Evolutionary conservation across 306 rosid species (phyloP), one percentile per base, ranked within the genome.

Genomic region (Quercus robur): DNA sequence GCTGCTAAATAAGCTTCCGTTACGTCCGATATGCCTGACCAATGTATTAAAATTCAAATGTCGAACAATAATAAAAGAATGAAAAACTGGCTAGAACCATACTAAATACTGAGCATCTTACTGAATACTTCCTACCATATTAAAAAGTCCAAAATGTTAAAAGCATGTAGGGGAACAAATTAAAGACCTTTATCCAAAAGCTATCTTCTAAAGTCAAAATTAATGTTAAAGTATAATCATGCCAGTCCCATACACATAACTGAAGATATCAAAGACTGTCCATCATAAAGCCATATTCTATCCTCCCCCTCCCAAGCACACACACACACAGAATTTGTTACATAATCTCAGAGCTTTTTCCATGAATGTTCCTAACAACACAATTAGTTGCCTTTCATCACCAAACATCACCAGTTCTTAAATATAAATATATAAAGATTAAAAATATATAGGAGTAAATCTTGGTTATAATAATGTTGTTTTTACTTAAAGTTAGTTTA

Each of bases 11-110:
- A 93, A 20, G 97, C 92, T 81, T 91, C 97, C 5, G 89, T 82
- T 28, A 96, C 97, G 73, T 96, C 99, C 11, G 98, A 91, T 86
- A 96, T 86, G 76, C 99, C 99, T 93, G 86, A 56, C 23, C 73
- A 77, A 79, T 52, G 66, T 84, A 77, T 72, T 49, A 46, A 80
- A 73, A 80, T 55, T 56, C 13, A 9, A 73, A 67, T 35, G 62
- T 73, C 71, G 68, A 46, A 38, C 21, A 25, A 20, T 33, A 57
- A 44, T 25, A 15, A 33, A 61, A 70, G 61, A 51, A 61, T 31
- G 20, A 61, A 59, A 57, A 17, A 12, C 8, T 49, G 26, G 4
- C 72, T 25, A 3, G 6, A 17, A 12, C 26, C 54, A 28, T 55
- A 51, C 2, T 33, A 21, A 70, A 28, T n/a, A 28, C 44, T 3